Percentiles rank a stretch among this genome's conserved stretches.
phyloP scores from a whole-genome alignment of 1,284 basidiomycete species.

The Cutaneotrichosporon spelunceum region DNA sequence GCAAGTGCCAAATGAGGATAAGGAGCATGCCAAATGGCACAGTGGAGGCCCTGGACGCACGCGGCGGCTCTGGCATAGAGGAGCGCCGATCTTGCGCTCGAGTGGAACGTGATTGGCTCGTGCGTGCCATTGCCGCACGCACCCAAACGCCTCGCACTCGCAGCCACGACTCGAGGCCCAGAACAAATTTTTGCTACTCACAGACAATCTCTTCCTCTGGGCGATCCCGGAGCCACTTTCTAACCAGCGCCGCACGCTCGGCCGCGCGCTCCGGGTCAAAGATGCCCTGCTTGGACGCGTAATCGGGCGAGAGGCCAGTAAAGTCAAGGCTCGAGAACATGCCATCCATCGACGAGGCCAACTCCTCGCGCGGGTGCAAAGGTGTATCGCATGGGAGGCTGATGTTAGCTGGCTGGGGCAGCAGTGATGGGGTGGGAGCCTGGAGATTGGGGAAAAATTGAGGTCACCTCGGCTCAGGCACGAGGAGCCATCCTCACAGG shows the following conservation, averaged over 20 bases:
- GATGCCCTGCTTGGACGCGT: conserved; percentile 48
- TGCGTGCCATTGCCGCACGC: not conserved
- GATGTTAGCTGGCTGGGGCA: not conserved
- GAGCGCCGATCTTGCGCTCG: not conserved
- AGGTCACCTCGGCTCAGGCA: not conserved
- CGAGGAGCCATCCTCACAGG: not conserved
- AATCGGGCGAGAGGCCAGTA: conserved; percentile 37
- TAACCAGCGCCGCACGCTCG: conserved; percentile 39
- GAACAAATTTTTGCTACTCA: conserved; percentile 21
- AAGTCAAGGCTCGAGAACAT: conserved; percentile 48
- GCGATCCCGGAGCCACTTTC: conserved; percentile 44
- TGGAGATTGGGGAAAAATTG: not conserved
- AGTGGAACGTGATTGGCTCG: not conserved
- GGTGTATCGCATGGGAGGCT: conserved; percentile 49
- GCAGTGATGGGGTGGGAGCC: not conserved
- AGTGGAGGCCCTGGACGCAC: not conserved
- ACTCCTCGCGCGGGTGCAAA: conserved; percentile 32
- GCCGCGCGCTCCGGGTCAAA: conserved; percentile 35
- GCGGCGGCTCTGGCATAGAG: not conserved
- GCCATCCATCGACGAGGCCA: conserved; percentile 40
- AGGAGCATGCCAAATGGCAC: not conserved
- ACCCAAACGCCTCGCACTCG: not conserved
- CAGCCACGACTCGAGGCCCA: not conserved
- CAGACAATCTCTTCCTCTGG: conserved; percentile 49
- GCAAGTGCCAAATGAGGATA: not conserved